These are phyloP conservation scores for Collybia sordida DNA, from an alignment of 768 basidiomycete genomes.

Conservation along the genomic window DNA sequence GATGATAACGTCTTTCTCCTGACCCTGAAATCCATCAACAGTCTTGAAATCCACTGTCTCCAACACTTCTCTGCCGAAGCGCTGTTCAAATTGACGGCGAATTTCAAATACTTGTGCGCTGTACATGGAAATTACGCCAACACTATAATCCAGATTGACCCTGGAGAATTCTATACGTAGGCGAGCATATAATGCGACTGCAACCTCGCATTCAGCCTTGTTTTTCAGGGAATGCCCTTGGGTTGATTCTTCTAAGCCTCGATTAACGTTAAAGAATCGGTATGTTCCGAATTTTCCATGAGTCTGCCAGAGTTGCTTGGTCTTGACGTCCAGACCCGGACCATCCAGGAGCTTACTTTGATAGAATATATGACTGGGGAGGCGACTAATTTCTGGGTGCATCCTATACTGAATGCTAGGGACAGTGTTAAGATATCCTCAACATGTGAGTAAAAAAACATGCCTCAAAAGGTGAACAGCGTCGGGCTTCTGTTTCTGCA, in stretches of 20 bases:
- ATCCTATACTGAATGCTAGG: slow-evolving; percentile 97
- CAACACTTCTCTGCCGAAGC: slow-evolving; percentile 71
- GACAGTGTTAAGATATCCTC: neutral
- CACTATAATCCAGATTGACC: slow-evolving; percentile 40
- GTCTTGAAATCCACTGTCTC: slow-evolving; percentile 90
- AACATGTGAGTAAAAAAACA: slow-evolving; percentile 12
- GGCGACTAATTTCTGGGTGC: slow-evolving; percentile 92
- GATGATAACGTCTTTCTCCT: slow-evolving; percentile 98
- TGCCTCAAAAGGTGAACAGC: slow-evolving; percentile 91
- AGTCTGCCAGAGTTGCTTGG: slow-evolving; percentile 82
- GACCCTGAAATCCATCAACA: slow-evolving; percentile 98
- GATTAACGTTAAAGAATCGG: slow-evolving; percentile 80
- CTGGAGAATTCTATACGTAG: slow-evolving; percentile 62
- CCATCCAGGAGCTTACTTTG: slow-evolving; percentile 78
- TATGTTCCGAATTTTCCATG: slow-evolving; percentile 80
- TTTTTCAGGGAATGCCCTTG: slow-evolving; percentile 76
- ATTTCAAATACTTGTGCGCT: slow-evolving; percentile 84
- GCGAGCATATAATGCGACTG: slow-evolving; percentile 73
- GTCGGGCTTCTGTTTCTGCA: slow-evolving; percentile 77
- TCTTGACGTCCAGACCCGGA: slow-evolving; percentile 83
- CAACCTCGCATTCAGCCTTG: slow-evolving; percentile 66
- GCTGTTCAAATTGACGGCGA: slow-evolving; percentile 61
- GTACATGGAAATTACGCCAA: slow-evolving; percentile 89
- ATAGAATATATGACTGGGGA: slow-evolving; percentile 92
- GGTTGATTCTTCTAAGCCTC: slow-evolving; percentile 63